phyloP scores from a whole-genome alignment of 768 basidiomycete species.

The Serendipita sp. region DNA sequence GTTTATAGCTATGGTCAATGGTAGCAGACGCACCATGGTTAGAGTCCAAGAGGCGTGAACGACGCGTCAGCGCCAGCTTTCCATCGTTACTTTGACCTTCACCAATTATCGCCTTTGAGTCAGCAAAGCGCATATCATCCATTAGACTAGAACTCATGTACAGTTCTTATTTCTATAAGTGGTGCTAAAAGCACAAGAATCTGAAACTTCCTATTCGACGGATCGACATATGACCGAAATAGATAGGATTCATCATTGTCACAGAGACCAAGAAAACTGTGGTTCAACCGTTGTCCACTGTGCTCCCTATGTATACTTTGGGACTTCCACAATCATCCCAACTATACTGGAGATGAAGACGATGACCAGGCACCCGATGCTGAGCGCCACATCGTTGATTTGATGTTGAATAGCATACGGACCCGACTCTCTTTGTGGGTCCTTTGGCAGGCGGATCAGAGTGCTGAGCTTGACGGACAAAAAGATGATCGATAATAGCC shows the following conservation, averaged over 20 bases:
- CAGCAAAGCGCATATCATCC: too few relatives aligned
- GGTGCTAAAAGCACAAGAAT: too few relatives aligned
- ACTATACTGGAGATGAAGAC: not conserved
- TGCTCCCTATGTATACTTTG: not conserved
- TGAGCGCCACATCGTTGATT: not conserved
- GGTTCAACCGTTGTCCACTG: too few relatives aligned
- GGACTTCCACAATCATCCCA: not conserved
- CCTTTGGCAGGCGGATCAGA: not conserved
- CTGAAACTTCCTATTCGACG: too few relatives aligned
- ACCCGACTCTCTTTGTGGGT: not conserved
- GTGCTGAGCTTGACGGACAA: not conserved
- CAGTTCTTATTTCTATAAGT: too few relatives aligned
- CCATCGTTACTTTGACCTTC: too few relatives aligned
- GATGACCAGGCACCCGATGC: not conserved
- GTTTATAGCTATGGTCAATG: not conserved
- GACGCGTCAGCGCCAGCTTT: not conserved
- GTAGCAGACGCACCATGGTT: not conserved
- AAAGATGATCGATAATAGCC: not conserved
- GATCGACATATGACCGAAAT: too few relatives aligned
- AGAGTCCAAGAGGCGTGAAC: not conserved
- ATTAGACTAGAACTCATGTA: too few relatives aligned
- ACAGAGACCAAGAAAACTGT: too few relatives aligned
- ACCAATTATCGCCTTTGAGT: too few relatives aligned
- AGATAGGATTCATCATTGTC: too few relatives aligned
- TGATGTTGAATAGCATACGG: not conserved